Evolutionary conservation across 2,329 filamentous ascomycete genomes (phyloP).

Genomic region (Dothideomycetes sp.): DNA sequence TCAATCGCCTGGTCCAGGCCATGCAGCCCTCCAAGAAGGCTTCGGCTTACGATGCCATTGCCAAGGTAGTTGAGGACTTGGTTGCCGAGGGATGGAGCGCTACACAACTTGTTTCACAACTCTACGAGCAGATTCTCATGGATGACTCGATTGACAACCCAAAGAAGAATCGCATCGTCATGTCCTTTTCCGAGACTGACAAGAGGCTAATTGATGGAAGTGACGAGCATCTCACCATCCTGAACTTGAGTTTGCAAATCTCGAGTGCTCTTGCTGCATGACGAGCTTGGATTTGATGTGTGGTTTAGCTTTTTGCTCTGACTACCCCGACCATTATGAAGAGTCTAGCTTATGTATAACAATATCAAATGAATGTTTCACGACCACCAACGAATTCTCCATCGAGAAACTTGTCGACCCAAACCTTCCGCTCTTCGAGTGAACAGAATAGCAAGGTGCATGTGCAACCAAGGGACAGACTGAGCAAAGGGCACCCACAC

Average conservation of each 20-base stretch:
- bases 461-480: no score
- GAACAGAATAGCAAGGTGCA: no score
- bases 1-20: constrained; percentile 61
- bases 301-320: background rate
- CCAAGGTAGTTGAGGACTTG: constrained; percentile 76
- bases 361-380: background rate
- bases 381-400: no score
- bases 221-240: constrained; percentile 84
- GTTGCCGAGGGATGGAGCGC: constrained; percentile 97
- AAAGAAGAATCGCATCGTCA: constrained; percentile 84
- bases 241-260: constrained; percentile 76
- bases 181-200: constrained; percentile 86
- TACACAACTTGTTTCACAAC: constrained; percentile 72
- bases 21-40: constrained; percentile 62
- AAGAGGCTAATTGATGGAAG: constrained; percentile 90
- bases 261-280: constrained; percentile 19
- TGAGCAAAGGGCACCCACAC: no score
- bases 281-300: constrained; percentile 1
- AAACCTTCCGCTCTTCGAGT: no score
- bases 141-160: constrained; percentile 70
- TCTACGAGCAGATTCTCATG: constrained; percentile 68
- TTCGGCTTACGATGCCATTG: constrained; percentile 62
- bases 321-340: no score
- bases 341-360: no score
- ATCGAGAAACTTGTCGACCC: no score